Percentiles rank a stretch among this genome's conserved stretches.
These are phyloP conservation scores for Microdochium paspali DNA, from an alignment of 2,329 filamentous ascomycete genomes.

Conservation along the genomic window DNA sequence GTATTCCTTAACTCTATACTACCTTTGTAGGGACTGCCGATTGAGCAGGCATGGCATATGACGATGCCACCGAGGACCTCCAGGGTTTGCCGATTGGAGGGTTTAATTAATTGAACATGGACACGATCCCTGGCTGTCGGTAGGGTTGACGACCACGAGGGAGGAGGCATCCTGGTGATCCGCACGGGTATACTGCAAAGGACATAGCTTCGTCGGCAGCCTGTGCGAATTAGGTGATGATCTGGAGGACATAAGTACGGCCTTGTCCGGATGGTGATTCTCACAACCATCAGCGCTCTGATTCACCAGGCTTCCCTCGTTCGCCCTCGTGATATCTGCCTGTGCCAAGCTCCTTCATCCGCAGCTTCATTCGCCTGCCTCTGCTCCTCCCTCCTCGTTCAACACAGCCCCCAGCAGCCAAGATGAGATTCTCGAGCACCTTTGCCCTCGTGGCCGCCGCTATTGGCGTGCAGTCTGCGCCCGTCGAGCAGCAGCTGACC, in stretches of 20 bases:
- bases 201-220: no score
- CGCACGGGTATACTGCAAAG: no score
- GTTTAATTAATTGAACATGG: no score
- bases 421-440: not conserved
- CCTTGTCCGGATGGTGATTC: not conserved
- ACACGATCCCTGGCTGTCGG: no score
- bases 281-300: not conserved
- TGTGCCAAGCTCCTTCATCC: not conserved
- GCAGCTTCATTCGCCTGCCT: not conserved
- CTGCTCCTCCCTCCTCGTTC: not conserved
- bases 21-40: no score
- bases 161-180: no score
- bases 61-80: no score
- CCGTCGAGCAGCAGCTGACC: conserved; percentile 1
- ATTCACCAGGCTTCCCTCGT: not conserved
- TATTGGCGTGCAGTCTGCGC: not conserved
- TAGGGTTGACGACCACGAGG: no score
- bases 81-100: no score
- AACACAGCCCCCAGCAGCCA: not conserved
- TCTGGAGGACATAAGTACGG: not conserved
- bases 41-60: no score
- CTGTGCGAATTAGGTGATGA: no score
- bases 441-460: conserved; percentile 1
- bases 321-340: not conserved
- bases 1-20: no score